phyloP scores from a whole-genome alignment of 495 filamentous ascomycete species.

The Chaetomium cochliodes region DNA sequence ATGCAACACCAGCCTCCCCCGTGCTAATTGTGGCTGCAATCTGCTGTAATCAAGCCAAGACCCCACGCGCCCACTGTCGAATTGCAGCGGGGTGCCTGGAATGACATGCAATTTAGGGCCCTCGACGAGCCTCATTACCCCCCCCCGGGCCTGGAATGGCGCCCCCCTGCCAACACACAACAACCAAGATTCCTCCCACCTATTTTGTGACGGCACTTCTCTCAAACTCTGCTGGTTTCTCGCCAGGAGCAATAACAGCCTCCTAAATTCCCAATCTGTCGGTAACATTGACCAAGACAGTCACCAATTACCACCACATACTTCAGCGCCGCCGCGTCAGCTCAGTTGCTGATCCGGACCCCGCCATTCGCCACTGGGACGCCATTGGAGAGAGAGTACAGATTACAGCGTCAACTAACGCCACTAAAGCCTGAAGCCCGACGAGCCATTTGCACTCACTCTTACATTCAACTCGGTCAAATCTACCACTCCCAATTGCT shows the following conservation, averaged over 20 bases:
- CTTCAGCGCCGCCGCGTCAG: conserved; percentile 1
- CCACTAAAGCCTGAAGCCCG: conserved; percentile 11
- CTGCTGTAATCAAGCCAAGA: not conserved
- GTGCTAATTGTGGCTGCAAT: conserved; percentile 11
- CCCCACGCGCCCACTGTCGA: not conserved
- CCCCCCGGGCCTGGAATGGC: not conserved
- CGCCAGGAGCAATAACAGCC: not conserved
- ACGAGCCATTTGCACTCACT: conserved; percentile 3
- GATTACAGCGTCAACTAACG: not conserved
- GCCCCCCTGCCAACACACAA: not conserved
- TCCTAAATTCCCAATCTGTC: not conserved
- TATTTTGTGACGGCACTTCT: not conserved
- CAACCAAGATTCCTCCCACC: not conserved
- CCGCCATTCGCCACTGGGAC: conserved; percentile 8
- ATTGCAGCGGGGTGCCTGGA: conserved; percentile 11
- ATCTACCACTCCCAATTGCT: not conserved
- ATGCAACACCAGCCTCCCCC: conserved; percentile 27
- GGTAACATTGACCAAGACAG: not conserved
- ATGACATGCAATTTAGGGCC: conserved; percentile 12
- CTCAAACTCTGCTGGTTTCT: not conserved
- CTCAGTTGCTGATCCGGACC: conserved; percentile 10
- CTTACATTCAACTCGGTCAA: not conserved
- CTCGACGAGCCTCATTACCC: too few species aligned
- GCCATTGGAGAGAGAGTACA: too few species aligned
- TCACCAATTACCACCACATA: not conserved